Conservation (phyloP, 768 basidiomycete genomes). For the Pleurotus citrinopileatus region DNA sequence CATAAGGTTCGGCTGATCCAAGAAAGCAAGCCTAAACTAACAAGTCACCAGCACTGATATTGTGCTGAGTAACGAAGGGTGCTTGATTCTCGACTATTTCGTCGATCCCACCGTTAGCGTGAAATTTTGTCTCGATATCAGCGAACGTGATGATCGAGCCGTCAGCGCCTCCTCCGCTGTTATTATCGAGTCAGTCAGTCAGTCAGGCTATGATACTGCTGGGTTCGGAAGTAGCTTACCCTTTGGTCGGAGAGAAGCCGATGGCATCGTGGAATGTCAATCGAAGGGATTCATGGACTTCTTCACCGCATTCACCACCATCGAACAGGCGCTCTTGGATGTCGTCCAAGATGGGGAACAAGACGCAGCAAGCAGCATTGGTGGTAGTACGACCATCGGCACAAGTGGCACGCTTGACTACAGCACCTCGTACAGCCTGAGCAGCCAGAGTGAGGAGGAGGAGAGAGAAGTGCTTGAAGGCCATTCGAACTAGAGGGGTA, state of each 20-base stretch:
- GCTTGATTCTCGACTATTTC: constrained; percentile 27
- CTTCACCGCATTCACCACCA: constrained; percentile 27
- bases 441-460: background rate
- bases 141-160: constrained; percentile 36
- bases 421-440: constrained; percentile 4
- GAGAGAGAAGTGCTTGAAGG: constrained; percentile 9
- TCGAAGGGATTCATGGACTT: constrained; percentile 28
- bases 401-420: constrained; percentile 15
- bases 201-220: background rate
- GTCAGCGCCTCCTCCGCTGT: constrained; percentile 33
- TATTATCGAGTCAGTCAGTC: background rate
- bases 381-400: constrained; percentile 13
- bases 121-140: constrained; percentile 29
- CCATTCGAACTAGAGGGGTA: constrained; percentile 3
- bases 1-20: background rate
- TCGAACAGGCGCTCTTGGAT: constrained; percentile 23
- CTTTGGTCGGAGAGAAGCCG: constrained; percentile 31
- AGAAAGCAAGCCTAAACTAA: constrained; percentile 13
- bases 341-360: constrained; percentile 23
- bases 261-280: constrained; percentile 41
- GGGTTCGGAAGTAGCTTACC: constrained; percentile 18
- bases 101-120: constrained; percentile 30
- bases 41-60: constrained; percentile 33
- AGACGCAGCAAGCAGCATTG: constrained; percentile 13
- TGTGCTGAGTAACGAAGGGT: constrained; percentile 24